These are phyloP conservation scores for Fusarium sterilihyphosum DNA, from an alignment of 2,329 filamentous ascomycete genomes.

Conservation along the genomic window DNA sequence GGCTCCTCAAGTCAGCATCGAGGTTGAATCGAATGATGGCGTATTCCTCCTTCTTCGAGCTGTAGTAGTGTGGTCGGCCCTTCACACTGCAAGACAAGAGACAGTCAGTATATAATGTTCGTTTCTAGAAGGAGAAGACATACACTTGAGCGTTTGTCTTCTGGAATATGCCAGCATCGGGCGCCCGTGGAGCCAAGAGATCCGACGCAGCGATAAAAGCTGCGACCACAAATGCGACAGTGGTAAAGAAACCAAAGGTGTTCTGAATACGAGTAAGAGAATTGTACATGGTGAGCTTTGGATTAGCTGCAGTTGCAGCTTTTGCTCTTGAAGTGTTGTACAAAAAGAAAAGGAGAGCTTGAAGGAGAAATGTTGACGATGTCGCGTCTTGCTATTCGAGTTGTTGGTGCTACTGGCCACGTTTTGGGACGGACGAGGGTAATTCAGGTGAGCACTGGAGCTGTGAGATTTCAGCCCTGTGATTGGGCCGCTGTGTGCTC, in stretches of 20 bases:
- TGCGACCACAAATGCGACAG: conserved; percentile 84
- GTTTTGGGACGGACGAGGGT: conserved; percentile 28
- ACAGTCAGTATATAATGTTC: conserved; percentile 1
- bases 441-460: conserved; percentile 19
- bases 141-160: conserved; percentile 89
- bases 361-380: conserved; percentile 16
- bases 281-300: conserved; percentile 78
- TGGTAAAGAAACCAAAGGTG: conserved; percentile 98
- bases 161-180: conserved; percentile 67
- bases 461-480: conserved; percentile 38
- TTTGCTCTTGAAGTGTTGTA: conserved; percentile 11
- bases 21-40: conserved; percentile 94
- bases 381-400: conserved; percentile 33
- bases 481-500: conserved; percentile 35
- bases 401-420: conserved; percentile 32
- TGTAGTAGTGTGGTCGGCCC: conserved; percentile 96
- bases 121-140: conserved; percentile 38
- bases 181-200: conserved; percentile 74
- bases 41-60: conserved; percentile 91
- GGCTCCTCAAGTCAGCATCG: conserved; percentile 86
- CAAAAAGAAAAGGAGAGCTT: not conserved
- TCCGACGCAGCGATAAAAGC: conserved; percentile 84
- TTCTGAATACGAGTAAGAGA: conserved; percentile 86
- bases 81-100: conserved; percentile 69
- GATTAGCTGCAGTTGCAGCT: conserved; percentile 25